phyloP scores from a whole-genome alignment of 306 rosid species.

The Rosa lucieae region DNA sequence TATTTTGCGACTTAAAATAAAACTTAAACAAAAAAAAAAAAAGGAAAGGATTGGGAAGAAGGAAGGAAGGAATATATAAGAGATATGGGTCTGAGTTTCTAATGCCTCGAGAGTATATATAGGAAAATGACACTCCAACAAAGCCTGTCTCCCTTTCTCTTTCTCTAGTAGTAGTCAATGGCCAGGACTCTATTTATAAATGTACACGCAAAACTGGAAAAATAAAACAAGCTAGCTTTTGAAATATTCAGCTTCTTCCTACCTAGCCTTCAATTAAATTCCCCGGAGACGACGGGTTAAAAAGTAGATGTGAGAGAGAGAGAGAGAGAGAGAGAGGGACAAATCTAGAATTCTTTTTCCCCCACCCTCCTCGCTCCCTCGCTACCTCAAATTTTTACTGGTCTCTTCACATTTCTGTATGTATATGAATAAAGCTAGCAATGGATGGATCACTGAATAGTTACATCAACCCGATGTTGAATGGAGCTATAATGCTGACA shows the following conservation, averaged over 20 bases:
- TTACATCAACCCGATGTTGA: neutral
- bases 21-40: constrained; percentile 5
- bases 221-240: constrained; percentile 6
- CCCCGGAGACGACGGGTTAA: constrained; percentile 43
- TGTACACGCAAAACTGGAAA: constrained; percentile 40
- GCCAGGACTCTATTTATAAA: constrained; percentile 4
- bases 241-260: constrained; percentile 6
- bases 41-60: constrained; percentile 19
- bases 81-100: constrained; percentile 31
- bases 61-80: constrained; percentile 22
- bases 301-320: neutral
- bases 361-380: constrained; percentile 11
- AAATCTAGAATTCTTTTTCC: constrained; percentile 6
- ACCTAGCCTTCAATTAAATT: constrained; percentile 14
- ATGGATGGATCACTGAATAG: constrained; percentile 3
- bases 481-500: neutral
- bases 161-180: constrained; percentile 35
- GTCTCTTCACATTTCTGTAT: neutral
- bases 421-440: neutral
- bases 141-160: constrained; percentile 34
- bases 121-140: constrained; percentile 84
- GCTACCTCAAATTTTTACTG: neutral
- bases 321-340: neutral
- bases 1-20: neutral
- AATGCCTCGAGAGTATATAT: constrained; percentile 71